phyloP scores from a whole-genome alignment of 2,329 filamentous ascomycete species.

The Dactylonectria macrodidyma region DNA sequence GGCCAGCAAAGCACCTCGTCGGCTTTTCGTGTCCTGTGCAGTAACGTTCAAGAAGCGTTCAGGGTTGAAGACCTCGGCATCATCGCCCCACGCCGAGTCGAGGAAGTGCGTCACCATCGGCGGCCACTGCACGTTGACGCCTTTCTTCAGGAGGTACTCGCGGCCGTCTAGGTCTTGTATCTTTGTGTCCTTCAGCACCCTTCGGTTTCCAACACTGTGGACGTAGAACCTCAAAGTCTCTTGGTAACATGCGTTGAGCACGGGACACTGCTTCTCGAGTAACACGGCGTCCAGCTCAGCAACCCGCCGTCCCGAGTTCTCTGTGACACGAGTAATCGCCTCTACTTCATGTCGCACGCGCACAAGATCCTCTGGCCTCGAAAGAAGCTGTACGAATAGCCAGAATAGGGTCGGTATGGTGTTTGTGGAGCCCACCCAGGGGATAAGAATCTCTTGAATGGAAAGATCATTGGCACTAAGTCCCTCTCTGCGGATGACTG shows the following conservation, averaged over 20 bases:
- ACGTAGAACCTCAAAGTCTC: conserved; percentile 60
- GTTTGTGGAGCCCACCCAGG: conserved; percentile 53
- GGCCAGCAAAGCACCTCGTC: conserved; percentile 45
- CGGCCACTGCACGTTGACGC: conserved; percentile 44
- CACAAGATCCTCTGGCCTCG: conserved; percentile 43
- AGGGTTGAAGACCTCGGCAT: conserved; percentile 35
- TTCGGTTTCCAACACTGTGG: conserved; percentile 55
- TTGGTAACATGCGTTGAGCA: conserved; percentile 59
- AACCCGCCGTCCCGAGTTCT: neutral
- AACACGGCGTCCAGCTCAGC: conserved; percentile 51
- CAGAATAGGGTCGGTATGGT: conserved; percentile 56
- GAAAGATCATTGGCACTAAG: conserved; percentile 47
- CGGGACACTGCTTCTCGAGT: conserved; percentile 56
- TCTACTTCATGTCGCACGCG: conserved; percentile 51
- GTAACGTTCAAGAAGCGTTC: conserved; percentile 42
- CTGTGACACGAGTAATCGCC: conserved; percentile 20
- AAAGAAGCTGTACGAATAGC: conserved; percentile 52
- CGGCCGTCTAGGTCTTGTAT: conserved; percentile 43
- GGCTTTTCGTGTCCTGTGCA: conserved; percentile 38
- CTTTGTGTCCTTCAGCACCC: conserved; percentile 57
- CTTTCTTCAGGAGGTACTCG: conserved; percentile 46
- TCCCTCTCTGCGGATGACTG: conserved; percentile 48
- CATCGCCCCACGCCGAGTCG: conserved; percentile 41
- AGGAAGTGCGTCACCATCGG: conserved; percentile 39
- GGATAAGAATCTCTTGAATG: conserved; percentile 50